Percentiles rank a stretch among this genome's conserved stretches.
These are phyloP conservation scores for Neofusicoccum sp. DNA, from an alignment of 2,329 filamentous ascomycete species.

Conservation along the genomic window DNA sequence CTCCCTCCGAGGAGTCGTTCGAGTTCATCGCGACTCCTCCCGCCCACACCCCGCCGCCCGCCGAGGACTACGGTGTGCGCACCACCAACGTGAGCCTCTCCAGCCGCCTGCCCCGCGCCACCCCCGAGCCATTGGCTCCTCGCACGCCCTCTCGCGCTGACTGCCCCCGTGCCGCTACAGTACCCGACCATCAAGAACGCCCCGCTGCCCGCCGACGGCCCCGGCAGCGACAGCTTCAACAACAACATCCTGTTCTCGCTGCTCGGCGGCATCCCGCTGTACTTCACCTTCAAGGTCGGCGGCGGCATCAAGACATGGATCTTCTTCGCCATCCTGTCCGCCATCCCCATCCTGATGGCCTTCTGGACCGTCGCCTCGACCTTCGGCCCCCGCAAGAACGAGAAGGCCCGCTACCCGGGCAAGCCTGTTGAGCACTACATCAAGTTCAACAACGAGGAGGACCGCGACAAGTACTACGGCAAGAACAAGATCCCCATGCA, in stretches of 20 bases:
- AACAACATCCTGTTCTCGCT: slow-evolving; percentile 74
- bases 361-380: slow-evolving; percentile 83
- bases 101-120: slow-evolving; percentile 1
- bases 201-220: slow-evolving; percentile 85
- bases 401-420: slow-evolving; percentile 85
- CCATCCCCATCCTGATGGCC: slow-evolving; percentile 74
- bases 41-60: slow-evolving; percentile 54
- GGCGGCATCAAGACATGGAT: slow-evolving; percentile 86
- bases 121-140: slow-evolving; percentile 37
- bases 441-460: slow-evolving; percentile 68
- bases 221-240: slow-evolving; percentile 85
- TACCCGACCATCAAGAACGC: slow-evolving; percentile 91
- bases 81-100: slow-evolving; percentile 58
- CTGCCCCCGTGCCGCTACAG: slow-evolving; percentile 51
- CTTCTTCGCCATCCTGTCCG: slow-evolving; percentile 80
- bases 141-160: slow-evolving; percentile 24
- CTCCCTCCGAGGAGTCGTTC: slow-evolving; percentile 57
- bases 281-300: slow-evolving; percentile 78
- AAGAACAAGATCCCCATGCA: slow-evolving; percentile 84
- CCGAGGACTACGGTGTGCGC: slow-evolving; percentile 61
- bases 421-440: slow-evolving; percentile 90
- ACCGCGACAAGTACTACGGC: slow-evolving; percentile 70
- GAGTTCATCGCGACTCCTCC: slow-evolving; percentile 69
- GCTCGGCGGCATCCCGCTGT: slow-evolving; percentile 72
- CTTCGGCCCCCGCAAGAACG: slow-evolving; percentile 85